Conservation (phyloP, 2,329 filamentous ascomycete species). For the Bipolaris cookei region DNA sequence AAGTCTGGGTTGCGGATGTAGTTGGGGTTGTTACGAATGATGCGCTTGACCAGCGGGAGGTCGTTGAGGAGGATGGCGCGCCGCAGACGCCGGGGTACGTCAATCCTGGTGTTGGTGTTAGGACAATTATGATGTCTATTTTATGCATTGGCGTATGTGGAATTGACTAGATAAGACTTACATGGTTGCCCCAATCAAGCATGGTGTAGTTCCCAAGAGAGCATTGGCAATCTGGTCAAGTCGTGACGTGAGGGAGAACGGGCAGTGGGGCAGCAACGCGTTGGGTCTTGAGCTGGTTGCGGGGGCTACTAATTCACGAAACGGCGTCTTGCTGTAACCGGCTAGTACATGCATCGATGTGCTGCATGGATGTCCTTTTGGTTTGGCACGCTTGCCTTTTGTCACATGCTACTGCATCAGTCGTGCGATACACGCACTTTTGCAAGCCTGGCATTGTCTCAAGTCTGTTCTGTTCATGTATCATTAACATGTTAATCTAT, state of each 20-base stretch:
- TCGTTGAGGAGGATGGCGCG: slow-evolving; percentile 82
- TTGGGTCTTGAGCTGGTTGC: slow-evolving; percentile 21
- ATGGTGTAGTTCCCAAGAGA: slow-evolving; percentile 25
- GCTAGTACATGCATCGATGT: slow-evolving; percentile 29
- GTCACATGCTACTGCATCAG: slow-evolving; percentile 3
- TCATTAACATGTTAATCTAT: slow-evolving; percentile 26
- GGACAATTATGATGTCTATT: not conserved
- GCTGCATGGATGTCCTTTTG: slow-evolving; percentile 19
- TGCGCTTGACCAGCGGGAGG: slow-evolving; percentile 73
- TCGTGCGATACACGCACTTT: no score
- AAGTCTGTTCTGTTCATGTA: slow-evolving; percentile 29
- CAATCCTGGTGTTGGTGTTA: slow-evolving; percentile 64
- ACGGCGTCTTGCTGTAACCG: slow-evolving; percentile 32
- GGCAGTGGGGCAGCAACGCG: slow-evolving; percentile 14
- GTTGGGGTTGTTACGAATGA: slow-evolving; percentile 73
- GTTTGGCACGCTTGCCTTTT: not conserved
- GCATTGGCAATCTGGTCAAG: slow-evolving; percentile 4
- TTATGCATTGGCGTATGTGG: not conserved
- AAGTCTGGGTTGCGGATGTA: slow-evolving; percentile 82
- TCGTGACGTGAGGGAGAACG: slow-evolving; percentile 16
- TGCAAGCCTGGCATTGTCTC: slow-evolving; percentile 2
- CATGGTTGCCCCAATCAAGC: slow-evolving; percentile 31
- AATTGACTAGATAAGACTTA: slow-evolving; percentile 19
- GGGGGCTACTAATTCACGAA: slow-evolving; percentile 36
- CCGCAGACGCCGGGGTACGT: slow-evolving; percentile 76